These are phyloP conservation scores for Rhipidocladum racemiflorum DNA, from an alignment of 176 grass and related monocot species.

Conservation along the genomic window DNA sequence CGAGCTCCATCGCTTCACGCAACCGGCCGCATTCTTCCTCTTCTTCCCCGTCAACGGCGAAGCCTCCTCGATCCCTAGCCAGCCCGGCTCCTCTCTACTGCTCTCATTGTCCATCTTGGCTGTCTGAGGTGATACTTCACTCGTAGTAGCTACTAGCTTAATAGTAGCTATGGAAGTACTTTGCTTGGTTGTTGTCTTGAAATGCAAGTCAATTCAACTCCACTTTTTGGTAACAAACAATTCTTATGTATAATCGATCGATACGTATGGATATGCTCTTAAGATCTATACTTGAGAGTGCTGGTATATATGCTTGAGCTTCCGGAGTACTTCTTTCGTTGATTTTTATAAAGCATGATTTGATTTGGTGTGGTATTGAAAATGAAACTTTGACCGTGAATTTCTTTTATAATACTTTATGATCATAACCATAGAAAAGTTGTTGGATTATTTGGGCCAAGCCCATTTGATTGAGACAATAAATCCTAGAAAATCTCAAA, in stretches of 20 bases:
- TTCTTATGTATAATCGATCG: neutral
- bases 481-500: too few relatives aligned
- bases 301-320: too few relatives aligned
- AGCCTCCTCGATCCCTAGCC: slow-evolving; percentile 25
- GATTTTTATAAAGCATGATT: too few relatives aligned
- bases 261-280: neutral
- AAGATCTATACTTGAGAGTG: too few relatives aligned
- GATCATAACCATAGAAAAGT: too few relatives aligned
- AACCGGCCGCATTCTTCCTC: neutral
- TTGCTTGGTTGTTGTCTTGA: neutral
- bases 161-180: neutral
- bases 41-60: slow-evolving; percentile 26
- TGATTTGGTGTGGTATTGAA: too few relatives aligned
- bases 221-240: neutral
- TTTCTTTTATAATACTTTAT: too few relatives aligned
- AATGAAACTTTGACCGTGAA: too few relatives aligned
- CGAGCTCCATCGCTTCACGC: slow-evolving; percentile 15
- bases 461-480: too few relatives aligned
- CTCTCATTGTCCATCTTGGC: neutral
- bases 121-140: neutral
- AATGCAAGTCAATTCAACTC: too few relatives aligned
- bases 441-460: too few relatives aligned
- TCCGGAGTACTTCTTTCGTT: too few relatives aligned
- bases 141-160: neutral
- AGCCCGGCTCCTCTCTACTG: neutral